Percentiles rank a stretch among this genome's conserved stretches.
phyloP scores from a whole-genome alignment of 306 rosid genomes.

The Luffa acutangula region DNA sequence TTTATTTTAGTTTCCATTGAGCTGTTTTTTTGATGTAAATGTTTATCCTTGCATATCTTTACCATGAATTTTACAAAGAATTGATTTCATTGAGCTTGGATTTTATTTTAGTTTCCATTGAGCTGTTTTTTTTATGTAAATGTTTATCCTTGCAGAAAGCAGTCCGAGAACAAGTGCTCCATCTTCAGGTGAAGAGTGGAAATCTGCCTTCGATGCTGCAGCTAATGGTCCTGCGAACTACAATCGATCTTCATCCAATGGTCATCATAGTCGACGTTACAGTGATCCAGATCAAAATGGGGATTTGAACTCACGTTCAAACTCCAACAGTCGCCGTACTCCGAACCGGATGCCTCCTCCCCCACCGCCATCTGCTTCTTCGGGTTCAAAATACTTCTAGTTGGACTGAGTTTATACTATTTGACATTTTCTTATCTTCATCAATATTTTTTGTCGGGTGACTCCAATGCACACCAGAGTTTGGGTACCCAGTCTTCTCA shows the following conservation, averaged over 20 bases:
- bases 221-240: conserved; percentile 52
- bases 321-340: conserved; percentile 77
- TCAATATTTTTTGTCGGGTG: conserved; percentile 49
- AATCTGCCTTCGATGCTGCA: conserved; percentile 88
- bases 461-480: conserved; percentile 22
- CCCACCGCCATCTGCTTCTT: conserved; percentile 50
- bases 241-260: conserved; percentile 57
- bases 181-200: conserved; percentile 76
- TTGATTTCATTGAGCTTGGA: background rate
- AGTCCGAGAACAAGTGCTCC: conserved; percentile 67
- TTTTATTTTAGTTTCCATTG: background rate
- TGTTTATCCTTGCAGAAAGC: conserved; percentile 42
- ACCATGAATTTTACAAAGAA: background rate
- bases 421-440: conserved; percentile 26
- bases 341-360: conserved; percentile 85
- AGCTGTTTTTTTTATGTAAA: background rate
- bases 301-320: conserved; percentile 48
- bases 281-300: conserved; percentile 83
- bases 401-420: background rate
- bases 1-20: background rate
- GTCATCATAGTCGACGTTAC: conserved; percentile 69
- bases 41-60: background rate
- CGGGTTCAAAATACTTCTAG: conserved; percentile 55
- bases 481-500: conserved; percentile 22
- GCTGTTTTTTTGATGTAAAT: background rate